Evolutionary conservation across 139 green algal species (phyloP), one percentile per base, ranked within the genome.

Genomic region (Volvox africanus): DNA sequence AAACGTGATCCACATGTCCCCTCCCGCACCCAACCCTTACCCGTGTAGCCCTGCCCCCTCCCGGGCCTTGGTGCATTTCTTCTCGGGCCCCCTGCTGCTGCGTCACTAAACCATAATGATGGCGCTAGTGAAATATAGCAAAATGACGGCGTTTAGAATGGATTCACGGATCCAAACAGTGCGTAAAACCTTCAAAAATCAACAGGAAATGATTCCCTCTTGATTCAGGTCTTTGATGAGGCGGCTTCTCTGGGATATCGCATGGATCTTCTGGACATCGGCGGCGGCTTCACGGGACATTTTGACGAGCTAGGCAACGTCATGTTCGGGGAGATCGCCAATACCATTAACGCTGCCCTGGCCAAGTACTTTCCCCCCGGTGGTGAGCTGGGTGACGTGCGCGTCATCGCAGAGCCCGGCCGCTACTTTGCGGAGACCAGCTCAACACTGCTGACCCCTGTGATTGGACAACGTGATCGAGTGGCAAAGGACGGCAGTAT

Each of bases 401-500:
- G 90, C 33, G 88, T 99, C 35, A 99, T 99, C 80, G 97, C 97
- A 0, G 98, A 99, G 95, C 98, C 98, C 0, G 98, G 98, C 0
- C 93, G 98, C 62, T 99, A 98, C 96, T 99, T 99, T 95, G 97
- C 98, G 1, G 98, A 99, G 97, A 94, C 95, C 26, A 91, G 92
- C 68, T 93, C 93, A 71, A 97, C 96, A 12, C 93, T 99, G 65
- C 87, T 95, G 1, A 95, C 94, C 76, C 93, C 94, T 1, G 93
- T 99, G n/a, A 98, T 97, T 85, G 98, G 98, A 37, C 88, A 88
- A 69, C 94, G 98, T 44, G 90, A 94, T 82, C 89, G 96, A 35
- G 79, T 61, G 30, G 82, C 33, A 2, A 77, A 68, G 75, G 90
- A 76, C 83, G 83, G 82, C 61, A 22, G 18, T 19, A 44, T 87